Conservation (phyloP, 2,329 filamentous ascomycete genomes). For the Falciphora oryzae region DNA sequence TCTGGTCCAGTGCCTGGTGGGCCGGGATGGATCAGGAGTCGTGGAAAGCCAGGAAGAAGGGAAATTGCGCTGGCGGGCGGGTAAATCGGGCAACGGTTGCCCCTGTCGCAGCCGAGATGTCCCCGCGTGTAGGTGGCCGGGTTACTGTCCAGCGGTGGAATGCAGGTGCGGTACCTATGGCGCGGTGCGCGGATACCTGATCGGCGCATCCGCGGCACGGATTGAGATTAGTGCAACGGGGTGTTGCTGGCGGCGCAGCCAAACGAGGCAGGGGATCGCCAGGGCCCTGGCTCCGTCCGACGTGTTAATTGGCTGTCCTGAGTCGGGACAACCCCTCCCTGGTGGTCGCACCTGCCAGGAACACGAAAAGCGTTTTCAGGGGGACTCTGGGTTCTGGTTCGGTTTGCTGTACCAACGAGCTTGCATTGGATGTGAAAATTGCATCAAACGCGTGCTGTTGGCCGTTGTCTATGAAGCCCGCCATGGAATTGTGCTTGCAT, state of each 20-base stretch:
- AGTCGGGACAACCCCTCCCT: not conserved
- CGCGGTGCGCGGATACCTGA: not conserved
- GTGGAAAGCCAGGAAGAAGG: not conserved
- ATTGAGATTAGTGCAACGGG: slow-evolving; percentile 1
- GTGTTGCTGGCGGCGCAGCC: not conserved
- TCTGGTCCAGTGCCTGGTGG: not conserved
- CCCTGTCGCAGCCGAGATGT: not conserved
- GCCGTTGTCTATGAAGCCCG: not conserved
- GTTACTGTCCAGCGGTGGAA: not conserved
- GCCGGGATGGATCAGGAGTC: slow-evolving; percentile 7
- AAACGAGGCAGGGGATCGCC: slow-evolving; percentile 4
- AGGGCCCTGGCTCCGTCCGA: not conserved
- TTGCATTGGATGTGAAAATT: not conserved
- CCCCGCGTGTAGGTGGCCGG: too few species aligned
- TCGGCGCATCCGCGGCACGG: not conserved
- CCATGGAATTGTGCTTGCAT: not conserved
- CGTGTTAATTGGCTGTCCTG: slow-evolving; percentile 2
- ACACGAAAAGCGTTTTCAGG: slow-evolving; percentile 9
- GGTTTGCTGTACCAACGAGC: not conserved
- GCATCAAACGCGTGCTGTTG: not conserved
- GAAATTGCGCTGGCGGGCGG: slow-evolving; percentile 9
- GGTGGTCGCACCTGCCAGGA: slow-evolving; percentile 7
- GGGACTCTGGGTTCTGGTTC: not conserved
- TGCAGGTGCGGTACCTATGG: not conserved
- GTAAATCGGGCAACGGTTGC: slow-evolving; percentile 4